Evolutionary conservation across 148 eudicot genomes (phyloP).

Genomic region (Polygonum maritimum): DNA sequence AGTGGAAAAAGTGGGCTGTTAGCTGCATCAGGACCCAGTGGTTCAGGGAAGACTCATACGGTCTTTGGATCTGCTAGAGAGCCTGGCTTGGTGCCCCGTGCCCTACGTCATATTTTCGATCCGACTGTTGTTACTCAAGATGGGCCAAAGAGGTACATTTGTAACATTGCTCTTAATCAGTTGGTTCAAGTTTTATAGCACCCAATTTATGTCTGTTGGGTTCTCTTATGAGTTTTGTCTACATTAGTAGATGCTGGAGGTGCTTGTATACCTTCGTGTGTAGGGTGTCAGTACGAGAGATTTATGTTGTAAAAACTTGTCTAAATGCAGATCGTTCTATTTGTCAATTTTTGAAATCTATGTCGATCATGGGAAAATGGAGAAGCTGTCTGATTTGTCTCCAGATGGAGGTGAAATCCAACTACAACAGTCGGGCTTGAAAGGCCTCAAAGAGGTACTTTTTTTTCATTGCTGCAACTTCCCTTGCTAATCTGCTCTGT

Average conservation of each 20-base stretch:
- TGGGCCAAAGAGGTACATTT: constrained; percentile 27
- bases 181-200: not conserved
- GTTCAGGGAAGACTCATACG: constrained; percentile 90
- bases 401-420: constrained; percentile 47
- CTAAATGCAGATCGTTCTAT: constrained; percentile 45
- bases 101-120: constrained; percentile 46
- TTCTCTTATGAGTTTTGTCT: not conserved
- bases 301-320: not conserved
- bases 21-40: constrained; percentile 90
- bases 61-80: constrained; percentile 67
- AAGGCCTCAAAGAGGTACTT: constrained; percentile 63
- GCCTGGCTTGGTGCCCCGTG: constrained; percentile 89
- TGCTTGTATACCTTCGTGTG: not conserved
- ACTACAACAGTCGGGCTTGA: constrained; percentile 63
- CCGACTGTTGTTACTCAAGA: constrained; percentile 11
- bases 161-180: not conserved
- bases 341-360: constrained; percentile 72
- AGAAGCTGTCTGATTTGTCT: constrained; percentile 55
- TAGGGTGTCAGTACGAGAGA: not conserved
- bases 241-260: not conserved
- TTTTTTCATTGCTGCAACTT: not conserved
- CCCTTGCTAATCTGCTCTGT: not conserved
- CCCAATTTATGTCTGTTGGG: not conserved
- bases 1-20: constrained; percentile 67
- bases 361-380: constrained; percentile 64